phyloP scores from a whole-genome alignment of 305 asterid species.

The Lippia alba region DNA sequence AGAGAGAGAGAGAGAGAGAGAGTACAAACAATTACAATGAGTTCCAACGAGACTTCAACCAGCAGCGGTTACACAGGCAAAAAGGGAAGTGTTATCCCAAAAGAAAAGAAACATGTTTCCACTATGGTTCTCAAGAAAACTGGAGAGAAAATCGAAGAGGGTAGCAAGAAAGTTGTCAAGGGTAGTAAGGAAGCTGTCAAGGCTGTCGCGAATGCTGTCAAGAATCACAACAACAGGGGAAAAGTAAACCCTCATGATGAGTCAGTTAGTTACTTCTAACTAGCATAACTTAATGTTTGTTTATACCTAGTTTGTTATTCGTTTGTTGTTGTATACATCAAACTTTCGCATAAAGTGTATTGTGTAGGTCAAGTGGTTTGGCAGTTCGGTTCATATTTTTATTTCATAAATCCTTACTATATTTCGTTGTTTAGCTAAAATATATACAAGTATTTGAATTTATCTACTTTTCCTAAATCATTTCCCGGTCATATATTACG shows the following conservation, averaged over 20 bases:
- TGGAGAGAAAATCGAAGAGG: not conserved
- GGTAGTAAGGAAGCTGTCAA: not conserved
- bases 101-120: conserved; percentile 6
- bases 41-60: not conserved
- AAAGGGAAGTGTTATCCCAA: conserved; percentile 20
- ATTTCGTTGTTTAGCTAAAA: too few species aligned
- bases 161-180: not conserved
- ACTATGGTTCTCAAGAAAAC: conserved; percentile 11
- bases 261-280: not conserved
- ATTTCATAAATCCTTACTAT: too few species aligned
- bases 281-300: not conserved
- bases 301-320: not conserved
- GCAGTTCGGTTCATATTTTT: too few species aligned
- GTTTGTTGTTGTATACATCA: not conserved
- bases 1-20: not conserved
- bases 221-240: conserved; percentile 1
- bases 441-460: too few species aligned
- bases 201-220: conserved; percentile 8
- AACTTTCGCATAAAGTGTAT: not conserved
- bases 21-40: not conserved
- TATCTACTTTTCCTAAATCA: too few species aligned
- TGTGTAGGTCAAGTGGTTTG: too few species aligned
- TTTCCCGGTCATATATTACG: too few species aligned
- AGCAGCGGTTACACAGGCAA: not conserved
- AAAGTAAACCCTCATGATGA: not conserved